Evolutionary conservation across 805 yeast species (phyloP), one percentile per base, ranked within the genome.

Genomic region (Scheffersomyces spartinae): DNA sequence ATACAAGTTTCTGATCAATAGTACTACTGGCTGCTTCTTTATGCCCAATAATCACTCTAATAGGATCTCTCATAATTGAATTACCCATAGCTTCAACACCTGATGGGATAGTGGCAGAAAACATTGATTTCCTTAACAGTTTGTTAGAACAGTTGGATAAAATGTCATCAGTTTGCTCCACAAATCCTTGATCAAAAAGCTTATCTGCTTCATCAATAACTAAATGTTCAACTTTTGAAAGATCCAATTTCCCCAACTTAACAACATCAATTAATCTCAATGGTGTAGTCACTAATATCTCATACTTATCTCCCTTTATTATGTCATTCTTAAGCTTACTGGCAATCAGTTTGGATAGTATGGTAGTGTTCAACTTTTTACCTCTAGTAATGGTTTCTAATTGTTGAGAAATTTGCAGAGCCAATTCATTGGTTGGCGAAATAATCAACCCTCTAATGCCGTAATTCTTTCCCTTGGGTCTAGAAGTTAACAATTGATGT

Each of bases 131-230:
- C 26, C 75, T 66, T 17, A 80, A 45, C 27, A 61, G 43, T 34
- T 63, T 45, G 43, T 66, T 42, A 33, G 69, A 46, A 45, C 82
- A 72, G 16, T 67, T 57, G 4, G 76, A 61, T 32, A 91, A 54
- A 31, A 91, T 77, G 27, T 72, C 75, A 49, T 91, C 99, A 1
- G 95, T 80, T 58, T 91, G 98, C 38, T 77, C 83, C 9, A 84
- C 71, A 40, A 91, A 91, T 10, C 81, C 76, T 35, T 74, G 69
- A 42, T 91, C 96, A 39, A 91, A 82, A 31, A 91, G 59, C 41
- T 82, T 79, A 61, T 91, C 99, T 7, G 96, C 97, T 55, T 91
- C 99, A 61, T 91, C 99, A 38, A 91, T 73, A 12, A 91, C 70
- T 24, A 91, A 55, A 43, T 72, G 75, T 35, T 75, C 75, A n/a